Evolutionary conservation across 179 eudicot genomes (phyloP), one percentile per base, ranked within the genome.

Genomic region (Spinacia oleracea): DNA sequence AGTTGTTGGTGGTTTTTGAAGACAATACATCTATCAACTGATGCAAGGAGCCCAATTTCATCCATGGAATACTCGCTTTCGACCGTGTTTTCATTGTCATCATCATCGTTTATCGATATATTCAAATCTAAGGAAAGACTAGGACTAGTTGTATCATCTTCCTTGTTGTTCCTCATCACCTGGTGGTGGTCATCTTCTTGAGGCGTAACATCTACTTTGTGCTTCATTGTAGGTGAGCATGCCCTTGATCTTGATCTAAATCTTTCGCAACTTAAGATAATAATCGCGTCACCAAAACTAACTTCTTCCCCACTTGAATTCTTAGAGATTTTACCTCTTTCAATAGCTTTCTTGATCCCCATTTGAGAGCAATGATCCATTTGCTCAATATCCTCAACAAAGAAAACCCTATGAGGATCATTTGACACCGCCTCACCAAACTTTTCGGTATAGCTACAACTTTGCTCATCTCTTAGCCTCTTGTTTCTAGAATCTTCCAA

Each of bases 381-480:
- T 79, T 88, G 87, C 66, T 89, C 91, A 55, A 89, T 75, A 72
- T 88, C 92, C 59, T 91, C 94, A 15, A 89, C 64, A 35, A 87
- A 89, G 79, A 91, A 91, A 70, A 91, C 91, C 58, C 92, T 81
- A 55, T 84, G 89, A 12, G 92, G 89, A 68, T 91, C 85, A 11
- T 20, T 51, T 0, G 79, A 65, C 35, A 88, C 74, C 10, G 87
- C 88, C 35, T 84, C 85, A 4, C 80, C 86, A 67, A 90, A 85
- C 38, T 88, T 85, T 27, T 84, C 90, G 0, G 82, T 60, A 65
- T 85, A 90, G 60, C 84, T 83, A 34, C 81, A 78, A 46, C 87
- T 86, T 46, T 84, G 77, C 75, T 89, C 93, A 60, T 88, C 87
- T 81, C 93, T 84, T n/a, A 80, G 51, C 62, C 93, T 77, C 73